Conservation (phyloP, 768 basidiomycete species). For the Pisolithus orientalis region DNA sequence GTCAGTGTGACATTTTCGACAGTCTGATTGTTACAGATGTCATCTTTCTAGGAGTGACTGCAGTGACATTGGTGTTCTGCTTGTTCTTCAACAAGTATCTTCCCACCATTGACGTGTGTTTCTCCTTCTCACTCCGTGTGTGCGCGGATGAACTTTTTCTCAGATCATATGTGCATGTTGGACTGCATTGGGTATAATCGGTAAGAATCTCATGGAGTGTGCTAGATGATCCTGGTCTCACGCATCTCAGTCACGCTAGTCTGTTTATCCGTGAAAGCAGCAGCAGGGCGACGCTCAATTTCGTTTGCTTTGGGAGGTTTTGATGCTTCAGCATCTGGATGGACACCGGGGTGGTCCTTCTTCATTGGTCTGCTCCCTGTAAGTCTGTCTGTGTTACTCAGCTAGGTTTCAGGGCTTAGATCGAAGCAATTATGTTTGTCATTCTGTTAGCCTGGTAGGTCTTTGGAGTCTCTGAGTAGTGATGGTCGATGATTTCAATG, state of each 20-base stretch:
- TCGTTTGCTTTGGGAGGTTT: slow-evolving; percentile 54
- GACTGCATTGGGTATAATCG: slow-evolving; percentile 53
- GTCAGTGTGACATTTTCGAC: background rate
- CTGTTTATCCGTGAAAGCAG: slow-evolving; percentile 51
- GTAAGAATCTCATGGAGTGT: slow-evolving; percentile 19
- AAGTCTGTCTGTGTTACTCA: slow-evolving; percentile 12
- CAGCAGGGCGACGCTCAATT: slow-evolving; percentile 46
- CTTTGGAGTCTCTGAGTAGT: background rate
- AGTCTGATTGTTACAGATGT: slow-evolving; percentile 32
- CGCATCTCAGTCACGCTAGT: slow-evolving; percentile 44
- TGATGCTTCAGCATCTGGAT: slow-evolving; percentile 57
- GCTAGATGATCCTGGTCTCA: slow-evolving; percentile 5
- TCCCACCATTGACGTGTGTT: slow-evolving; percentile 42
- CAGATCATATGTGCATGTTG: slow-evolving; percentile 56
- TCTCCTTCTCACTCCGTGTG: background rate
- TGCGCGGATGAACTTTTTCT: slow-evolving; percentile 3
- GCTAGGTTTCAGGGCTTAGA: too few species aligned
- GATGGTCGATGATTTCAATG: slow-evolving; percentile 8
- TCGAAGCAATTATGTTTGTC: too few species aligned
- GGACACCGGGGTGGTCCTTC: slow-evolving; percentile 64
- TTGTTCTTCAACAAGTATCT: slow-evolving; percentile 50
- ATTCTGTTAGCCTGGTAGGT: slow-evolving; percentile 24
- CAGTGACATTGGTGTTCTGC: slow-evolving; percentile 43
- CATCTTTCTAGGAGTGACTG: slow-evolving; percentile 50
- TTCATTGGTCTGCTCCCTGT: slow-evolving; percentile 57